These are phyloP conservation scores for Fragilariopsis cylindrus DNA, from an alignment of 108 stramenopile genomes.

Conservation along the genomic window DNA sequence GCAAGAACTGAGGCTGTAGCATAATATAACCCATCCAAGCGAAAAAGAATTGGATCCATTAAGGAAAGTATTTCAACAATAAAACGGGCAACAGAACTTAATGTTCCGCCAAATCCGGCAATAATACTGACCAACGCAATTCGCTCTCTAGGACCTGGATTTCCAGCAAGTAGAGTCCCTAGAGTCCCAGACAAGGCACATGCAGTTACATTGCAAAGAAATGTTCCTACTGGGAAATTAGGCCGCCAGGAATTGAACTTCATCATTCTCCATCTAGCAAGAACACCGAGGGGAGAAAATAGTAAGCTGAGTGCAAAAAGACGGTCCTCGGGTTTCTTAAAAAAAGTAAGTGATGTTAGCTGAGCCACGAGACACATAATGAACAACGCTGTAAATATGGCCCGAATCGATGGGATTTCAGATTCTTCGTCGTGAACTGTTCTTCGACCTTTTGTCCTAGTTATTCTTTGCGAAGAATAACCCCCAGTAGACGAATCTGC, in stretches of 20 bases:
- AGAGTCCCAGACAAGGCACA: conserved; percentile 75
- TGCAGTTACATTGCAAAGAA: conserved; percentile 73
- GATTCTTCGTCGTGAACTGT: conserved; percentile 31
- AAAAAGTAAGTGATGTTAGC: conserved; percentile 60
- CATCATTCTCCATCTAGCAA: conserved; percentile 71
- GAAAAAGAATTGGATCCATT: conserved; percentile 78
- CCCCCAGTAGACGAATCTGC: neutral
- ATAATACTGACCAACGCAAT: conserved; percentile 73
- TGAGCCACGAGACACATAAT: conserved; percentile 54
- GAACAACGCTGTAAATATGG: conserved; percentile 70
- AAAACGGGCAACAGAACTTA: conserved; percentile 73
- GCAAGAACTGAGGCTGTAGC: conserved; percentile 61
- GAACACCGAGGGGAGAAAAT: conserved; percentile 77
- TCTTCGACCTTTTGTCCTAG: conserved; percentile 8
- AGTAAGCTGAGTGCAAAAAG: conserved; percentile 66
- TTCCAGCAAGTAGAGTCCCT: conserved; percentile 70
- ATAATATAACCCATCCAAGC: conserved; percentile 76
- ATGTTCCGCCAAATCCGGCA: conserved; percentile 77
- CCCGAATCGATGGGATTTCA: conserved; percentile 64
- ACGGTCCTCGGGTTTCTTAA: conserved; percentile 53
- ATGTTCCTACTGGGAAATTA: conserved; percentile 81
- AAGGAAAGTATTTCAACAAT: conserved; percentile 72
- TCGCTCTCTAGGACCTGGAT: conserved; percentile 65
- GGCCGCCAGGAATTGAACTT: conserved; percentile 66
- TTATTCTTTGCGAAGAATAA: neutral